phyloP scores from a whole-genome alignment of 495 filamentous ascomycete genomes.

The Haplographium delicatum region DNA sequence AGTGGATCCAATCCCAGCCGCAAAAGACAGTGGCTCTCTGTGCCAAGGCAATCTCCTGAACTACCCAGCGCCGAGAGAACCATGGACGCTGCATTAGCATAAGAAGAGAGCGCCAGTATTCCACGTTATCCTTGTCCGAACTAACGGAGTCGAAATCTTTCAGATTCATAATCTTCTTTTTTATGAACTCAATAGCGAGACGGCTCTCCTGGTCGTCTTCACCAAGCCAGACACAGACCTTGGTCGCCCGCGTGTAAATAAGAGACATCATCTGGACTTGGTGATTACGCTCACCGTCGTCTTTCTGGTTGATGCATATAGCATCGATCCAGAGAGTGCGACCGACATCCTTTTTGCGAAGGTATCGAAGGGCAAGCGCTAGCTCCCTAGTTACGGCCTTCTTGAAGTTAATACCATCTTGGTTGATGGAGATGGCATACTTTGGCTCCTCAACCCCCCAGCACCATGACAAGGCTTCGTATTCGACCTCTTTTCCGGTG shows the following conservation, averaged over 20 bases:
- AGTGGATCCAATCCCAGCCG: conserved; percentile 22
- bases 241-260: conserved; percentile 18
- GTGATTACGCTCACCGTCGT: conserved; percentile 18
- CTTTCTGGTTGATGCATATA: too few species aligned
- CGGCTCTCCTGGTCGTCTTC: neutral
- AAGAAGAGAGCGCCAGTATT: conserved; percentile 26
- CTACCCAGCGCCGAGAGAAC: conserved; percentile 33
- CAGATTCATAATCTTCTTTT: conserved; percentile 12
- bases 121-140: conserved; percentile 1
- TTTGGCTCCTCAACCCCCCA: neutral
- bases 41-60: conserved; percentile 34
- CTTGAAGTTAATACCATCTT: neutral
- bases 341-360: neutral
- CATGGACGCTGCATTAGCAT: conserved; percentile 29
- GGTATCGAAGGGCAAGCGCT: neutral
- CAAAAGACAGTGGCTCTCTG: conserved; percentile 26
- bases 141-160: conserved; percentile 21
- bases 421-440: conserved; percentile 24
- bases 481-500: neutral
- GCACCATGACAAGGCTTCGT: neutral
- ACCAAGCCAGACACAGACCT: conserved; percentile 8
- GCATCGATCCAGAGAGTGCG: neutral
- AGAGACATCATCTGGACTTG: conserved; percentile 25
- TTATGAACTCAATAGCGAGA: conserved; percentile 8
- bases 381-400: too few species aligned